A percentile compares a stretch with the other conserved stretches of the same genome.
Conservation (phyloP, 2,329 filamentous ascomycete genomes). For the Xylaria sp. region DNA sequence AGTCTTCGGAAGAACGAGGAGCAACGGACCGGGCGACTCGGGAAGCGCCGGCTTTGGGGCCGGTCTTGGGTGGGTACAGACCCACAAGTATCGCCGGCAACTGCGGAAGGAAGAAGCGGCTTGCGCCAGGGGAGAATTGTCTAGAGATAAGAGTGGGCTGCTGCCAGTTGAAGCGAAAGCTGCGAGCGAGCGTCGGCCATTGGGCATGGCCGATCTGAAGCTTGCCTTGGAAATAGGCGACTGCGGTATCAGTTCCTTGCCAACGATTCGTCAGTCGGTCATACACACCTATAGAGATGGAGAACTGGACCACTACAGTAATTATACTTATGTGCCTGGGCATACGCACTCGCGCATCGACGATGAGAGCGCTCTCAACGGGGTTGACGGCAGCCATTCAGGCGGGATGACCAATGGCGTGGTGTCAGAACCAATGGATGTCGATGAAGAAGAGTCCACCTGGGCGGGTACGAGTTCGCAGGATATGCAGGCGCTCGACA, state of each 20-base stretch:
- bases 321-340: conserved; percentile 66
- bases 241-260: conserved; percentile 80
- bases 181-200: conserved; percentile 74
- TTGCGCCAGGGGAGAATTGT: conserved; percentile 77
- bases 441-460: conserved; percentile 62
- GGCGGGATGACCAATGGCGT: conserved; percentile 57
- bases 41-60: conserved; percentile 72
- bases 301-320: conserved; percentile 75
- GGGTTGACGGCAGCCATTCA: conserved; percentile 13
- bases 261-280: conserved; percentile 77
- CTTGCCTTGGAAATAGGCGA: conserved; percentile 81
- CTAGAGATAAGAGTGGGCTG: conserved; percentile 79
- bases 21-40: conserved; percentile 72
- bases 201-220: conserved; percentile 82
- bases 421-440: conserved; percentile 67
- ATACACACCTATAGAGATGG: conserved; percentile 78
- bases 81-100: conserved; percentile 79
- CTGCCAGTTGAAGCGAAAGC: conserved; percentile 85
- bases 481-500: conserved; percentile 65
- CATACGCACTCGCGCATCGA: conserved; percentile 46
- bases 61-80: conserved; percentile 79
- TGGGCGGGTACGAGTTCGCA: conserved; percentile 70
- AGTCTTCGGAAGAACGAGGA: conserved; percentile 72
- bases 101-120: conserved; percentile 80
- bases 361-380: conserved; percentile 40